phyloP scores from a whole-genome alignment of 371 early-diverging fungal species.

The Actinomucor elegans region DNA sequence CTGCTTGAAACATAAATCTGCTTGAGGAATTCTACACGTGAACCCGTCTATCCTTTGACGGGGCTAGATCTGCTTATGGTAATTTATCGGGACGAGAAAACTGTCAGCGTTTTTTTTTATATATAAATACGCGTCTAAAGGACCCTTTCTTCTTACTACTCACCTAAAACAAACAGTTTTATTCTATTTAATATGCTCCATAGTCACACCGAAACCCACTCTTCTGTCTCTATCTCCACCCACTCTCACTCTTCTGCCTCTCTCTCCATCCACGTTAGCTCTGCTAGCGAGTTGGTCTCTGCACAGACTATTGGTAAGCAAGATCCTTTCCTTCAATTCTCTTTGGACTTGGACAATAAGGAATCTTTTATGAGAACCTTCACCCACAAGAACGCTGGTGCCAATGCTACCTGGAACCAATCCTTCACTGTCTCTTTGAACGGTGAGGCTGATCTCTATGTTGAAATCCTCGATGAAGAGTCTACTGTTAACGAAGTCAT shows the following conservation, averaged over 20 bases:
- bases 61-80: slow-evolving; percentile 1
- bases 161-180: not conserved
- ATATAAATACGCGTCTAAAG: slow-evolving; percentile 6
- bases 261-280: slow-evolving; percentile 39
- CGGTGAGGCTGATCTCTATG: slow-evolving; percentile 51
- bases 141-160: too few relatives aligned
- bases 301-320: slow-evolving; percentile 57
- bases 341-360: slow-evolving; percentile 43
- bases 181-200: slow-evolving; percentile 12
- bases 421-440: slow-evolving; percentile 45
- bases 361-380: slow-evolving; percentile 55
- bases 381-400: slow-evolving; percentile 56
- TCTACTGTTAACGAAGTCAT: slow-evolving; percentile 47
- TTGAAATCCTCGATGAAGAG: slow-evolving; percentile 62
- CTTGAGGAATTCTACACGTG: too few relatives aligned
- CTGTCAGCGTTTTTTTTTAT: too few relatives aligned
- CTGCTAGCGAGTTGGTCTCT: slow-evolving; percentile 41
- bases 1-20: too few relatives aligned
- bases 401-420: slow-evolving; percentile 59
- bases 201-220: too few relatives aligned
- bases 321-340: slow-evolving; percentile 58
- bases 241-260: slow-evolving; percentile 17
- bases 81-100: slow-evolving; percentile 7
- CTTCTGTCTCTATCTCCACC: slow-evolving; percentile 1
- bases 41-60: not conserved